Conservation (phyloP, 257 asterid genomes). For the Jaltomata sinuosa region DNA sequence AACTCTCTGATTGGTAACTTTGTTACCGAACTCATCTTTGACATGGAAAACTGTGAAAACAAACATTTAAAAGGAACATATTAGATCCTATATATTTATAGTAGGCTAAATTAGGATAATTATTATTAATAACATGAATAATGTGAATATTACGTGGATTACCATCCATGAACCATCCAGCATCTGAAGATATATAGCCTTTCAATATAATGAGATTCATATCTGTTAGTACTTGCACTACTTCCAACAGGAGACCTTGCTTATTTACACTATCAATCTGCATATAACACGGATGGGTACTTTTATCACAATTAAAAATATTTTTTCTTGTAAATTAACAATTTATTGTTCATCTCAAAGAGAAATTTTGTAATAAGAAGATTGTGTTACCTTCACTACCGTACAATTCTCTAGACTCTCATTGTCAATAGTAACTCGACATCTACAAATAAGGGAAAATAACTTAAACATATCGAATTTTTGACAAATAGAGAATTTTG, state of each 20-base stretch:
- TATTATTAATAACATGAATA: neutral
- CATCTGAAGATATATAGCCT: slow-evolving; percentile 75
- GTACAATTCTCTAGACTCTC: slow-evolving; percentile 51
- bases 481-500: neutral
- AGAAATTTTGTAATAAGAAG: neutral
- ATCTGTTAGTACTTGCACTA: slow-evolving; percentile 66
- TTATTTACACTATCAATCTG: slow-evolving; percentile 66
- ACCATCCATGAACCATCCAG: slow-evolving; percentile 87
- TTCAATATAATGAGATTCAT: slow-evolving; percentile 59
- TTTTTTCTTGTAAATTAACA: neutral
- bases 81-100: neutral
- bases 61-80: neutral
- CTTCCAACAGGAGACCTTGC: slow-evolving; percentile 65
- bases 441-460: slow-evolving; percentile 25
- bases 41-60: slow-evolving; percentile 59
- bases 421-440: slow-evolving; percentile 57
- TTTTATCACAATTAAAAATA: neutral
- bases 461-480: neutral
- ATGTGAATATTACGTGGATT: neutral
- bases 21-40: slow-evolving; percentile 51
- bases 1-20: slow-evolving; percentile 50
- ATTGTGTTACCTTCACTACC: slow-evolving; percentile 37
- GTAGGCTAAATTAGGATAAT: neutral
- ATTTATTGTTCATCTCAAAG: neutral
- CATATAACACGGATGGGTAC: neutral